A percentile compares a stretch with the other conserved stretches of the same genome.
These are phyloP conservation scores for Tetracentron sinense DNA, from an alignment of 164 flowering plant genomes.

Conservation along the genomic window DNA sequence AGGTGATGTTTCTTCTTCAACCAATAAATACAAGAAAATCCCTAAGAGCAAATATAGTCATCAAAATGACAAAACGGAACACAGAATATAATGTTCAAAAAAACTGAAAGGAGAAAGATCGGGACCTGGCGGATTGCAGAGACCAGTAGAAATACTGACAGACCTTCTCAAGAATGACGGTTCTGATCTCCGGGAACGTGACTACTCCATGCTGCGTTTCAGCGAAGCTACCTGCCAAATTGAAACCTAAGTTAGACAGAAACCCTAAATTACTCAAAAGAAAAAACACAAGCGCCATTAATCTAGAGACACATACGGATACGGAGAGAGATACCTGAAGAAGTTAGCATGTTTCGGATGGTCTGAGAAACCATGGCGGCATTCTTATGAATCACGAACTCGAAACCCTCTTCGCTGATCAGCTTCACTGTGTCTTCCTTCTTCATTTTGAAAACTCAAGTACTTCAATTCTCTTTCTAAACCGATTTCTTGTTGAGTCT, in stretches of 20 bases:
- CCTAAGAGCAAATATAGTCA: background rate
- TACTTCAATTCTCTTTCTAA: too few species aligned
- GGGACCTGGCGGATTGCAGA: slow-evolving; percentile 78
- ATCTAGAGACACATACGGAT: background rate
- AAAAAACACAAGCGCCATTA: background rate
- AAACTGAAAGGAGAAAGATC: background rate
- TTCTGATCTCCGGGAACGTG: slow-evolving; percentile 88
- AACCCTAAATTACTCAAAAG: background rate
- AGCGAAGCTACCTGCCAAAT: slow-evolving; percentile 62
- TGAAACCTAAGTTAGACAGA: background rate
- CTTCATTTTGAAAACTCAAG: too few species aligned
- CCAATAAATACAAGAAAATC: background rate
- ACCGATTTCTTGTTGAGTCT: too few species aligned
- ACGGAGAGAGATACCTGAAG: slow-evolving; percentile 57
- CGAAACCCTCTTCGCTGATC: slow-evolving; percentile 94
- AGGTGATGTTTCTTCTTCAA: too few species aligned
- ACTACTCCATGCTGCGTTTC: slow-evolving; percentile 79
- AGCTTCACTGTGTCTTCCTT: slow-evolving; percentile 90
- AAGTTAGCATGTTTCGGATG: slow-evolving; percentile 97
- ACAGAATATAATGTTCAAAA: too few species aligned
- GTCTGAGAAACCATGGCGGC: slow-evolving; percentile 99
- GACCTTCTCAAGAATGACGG: slow-evolving; percentile 85
- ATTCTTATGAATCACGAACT: slow-evolving; percentile 78
- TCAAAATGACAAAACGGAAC: background rate
- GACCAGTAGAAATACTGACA: slow-evolving; percentile 98